A percentile compares a stretch with the other conserved stretches of the same genome.
These are phyloP conservation scores for Epipyxis sp. DNA, from an alignment of 108 stramenopile species.

Conservation along the genomic window DNA sequence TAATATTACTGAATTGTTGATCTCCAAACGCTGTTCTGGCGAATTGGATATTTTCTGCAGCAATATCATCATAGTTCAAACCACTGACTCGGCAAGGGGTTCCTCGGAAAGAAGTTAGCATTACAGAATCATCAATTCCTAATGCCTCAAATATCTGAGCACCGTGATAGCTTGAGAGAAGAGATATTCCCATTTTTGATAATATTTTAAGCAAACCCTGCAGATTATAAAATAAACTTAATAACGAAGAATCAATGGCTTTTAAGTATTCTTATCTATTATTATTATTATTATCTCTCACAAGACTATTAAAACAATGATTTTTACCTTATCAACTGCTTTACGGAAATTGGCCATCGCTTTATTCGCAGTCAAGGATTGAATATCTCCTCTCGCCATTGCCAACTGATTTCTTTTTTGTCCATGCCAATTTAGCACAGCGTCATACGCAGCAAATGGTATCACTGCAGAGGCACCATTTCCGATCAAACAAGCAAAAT, in stretches of 20 bases:
- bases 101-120: constrained; percentile 40
- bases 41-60: constrained; percentile 38
- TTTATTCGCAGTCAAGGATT: constrained; percentile 33
- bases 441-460: constrained; percentile 45
- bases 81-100: constrained; percentile 47
- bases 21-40: constrained; percentile 20
- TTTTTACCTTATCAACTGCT: constrained; percentile 33
- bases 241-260: too few relatives aligned
- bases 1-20: neutral
- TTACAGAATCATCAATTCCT: constrained; percentile 36
- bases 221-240: too few relatives aligned
- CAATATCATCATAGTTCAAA: constrained; percentile 35
- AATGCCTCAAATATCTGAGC: constrained; percentile 53
- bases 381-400: constrained; percentile 33
- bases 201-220: constrained; percentile 47
- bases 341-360: constrained; percentile 43
- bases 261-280: too few relatives aligned
- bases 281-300: too few relatives aligned
- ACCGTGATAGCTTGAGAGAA: constrained; percentile 43
- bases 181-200: constrained; percentile 52
- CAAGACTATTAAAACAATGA: too few relatives aligned
- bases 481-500: constrained; percentile 49
- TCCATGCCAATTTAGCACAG: constrained; percentile 42
- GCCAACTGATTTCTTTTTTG: constrained; percentile 27
- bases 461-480: constrained; percentile 46